Conservation (phyloP, 805 yeast species). For the Yarrowia deformans region DNA sequence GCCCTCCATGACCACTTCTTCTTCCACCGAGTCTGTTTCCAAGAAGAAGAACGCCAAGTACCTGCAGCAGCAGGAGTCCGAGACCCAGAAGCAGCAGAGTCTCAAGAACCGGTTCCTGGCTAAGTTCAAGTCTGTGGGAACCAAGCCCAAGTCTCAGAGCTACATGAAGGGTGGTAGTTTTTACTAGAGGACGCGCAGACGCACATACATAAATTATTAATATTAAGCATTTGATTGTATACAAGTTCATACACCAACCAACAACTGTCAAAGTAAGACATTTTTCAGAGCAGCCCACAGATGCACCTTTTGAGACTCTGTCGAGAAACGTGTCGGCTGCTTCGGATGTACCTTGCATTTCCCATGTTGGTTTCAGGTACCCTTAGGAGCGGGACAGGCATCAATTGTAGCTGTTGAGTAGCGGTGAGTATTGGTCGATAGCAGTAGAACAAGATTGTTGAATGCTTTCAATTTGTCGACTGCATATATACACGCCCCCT, state of each 20-base stretch:
- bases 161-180: constrained; percentile 33
- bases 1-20: constrained; percentile 2
- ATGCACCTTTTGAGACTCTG: background rate
- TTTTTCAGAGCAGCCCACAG: background rate
- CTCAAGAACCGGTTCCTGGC: constrained; percentile 27
- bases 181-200: background rate
- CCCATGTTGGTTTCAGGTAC: constrained; percentile 22
- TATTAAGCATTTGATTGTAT: constrained; percentile 4
- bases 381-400: too few species aligned
- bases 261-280: background rate
- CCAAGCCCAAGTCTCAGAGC: constrained; percentile 6
- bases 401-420: too few species aligned
- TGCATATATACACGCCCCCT: too few species aligned
- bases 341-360: constrained; percentile 33
- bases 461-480: too few species aligned
- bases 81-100: constrained; percentile 9
- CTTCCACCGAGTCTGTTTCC: constrained; percentile 4
- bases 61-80: constrained; percentile 9
- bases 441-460: too few species aligned
- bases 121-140: constrained; percentile 22
- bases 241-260: too few species aligned
- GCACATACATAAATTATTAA: constrained; percentile 18
- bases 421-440: too few species aligned
- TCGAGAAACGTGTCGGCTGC: background rate
- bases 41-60: constrained; percentile 31